These are phyloP conservation scores for Capillidium heterosporum DNA, from an alignment of 371 early-diverging fungal genomes.

Conservation along the genomic window DNA sequence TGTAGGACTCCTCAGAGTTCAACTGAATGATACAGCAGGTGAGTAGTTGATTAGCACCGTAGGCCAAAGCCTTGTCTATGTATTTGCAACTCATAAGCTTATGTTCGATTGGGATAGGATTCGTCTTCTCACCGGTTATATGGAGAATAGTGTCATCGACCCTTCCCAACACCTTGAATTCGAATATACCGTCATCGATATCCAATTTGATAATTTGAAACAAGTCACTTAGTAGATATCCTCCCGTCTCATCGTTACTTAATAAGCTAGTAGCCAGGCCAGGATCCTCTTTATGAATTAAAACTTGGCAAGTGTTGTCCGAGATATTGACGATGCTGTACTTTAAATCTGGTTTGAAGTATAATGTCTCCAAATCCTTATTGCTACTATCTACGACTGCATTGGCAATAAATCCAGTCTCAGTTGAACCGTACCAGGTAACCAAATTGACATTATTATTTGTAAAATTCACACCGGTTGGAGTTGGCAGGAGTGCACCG, in stretches of 20 bases:
- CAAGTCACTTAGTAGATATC: neutral
- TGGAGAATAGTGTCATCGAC: constrained; percentile 3
- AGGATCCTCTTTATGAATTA: neutral
- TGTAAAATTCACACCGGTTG: neutral
- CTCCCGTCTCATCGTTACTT: neutral
- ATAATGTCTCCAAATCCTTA: neutral
- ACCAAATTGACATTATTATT: neutral
- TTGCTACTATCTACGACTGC: neutral
- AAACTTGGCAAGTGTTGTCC: neutral
- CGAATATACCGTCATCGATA: neutral
- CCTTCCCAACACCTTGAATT: neutral
- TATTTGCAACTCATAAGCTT: neutral
- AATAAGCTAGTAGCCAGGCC: neutral
- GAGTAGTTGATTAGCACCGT: neutral
- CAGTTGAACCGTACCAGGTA: neutral
- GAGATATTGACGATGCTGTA: neutral
- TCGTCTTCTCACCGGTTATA: constrained; percentile 6
- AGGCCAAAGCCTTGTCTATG: neutral
- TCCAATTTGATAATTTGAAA: neutral
- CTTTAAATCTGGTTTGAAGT: neutral
- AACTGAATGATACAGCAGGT: neutral
- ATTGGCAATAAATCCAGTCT: neutral
- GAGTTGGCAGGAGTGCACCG: neutral
- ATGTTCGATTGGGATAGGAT: neutral
- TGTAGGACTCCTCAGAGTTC: neutral